Evolutionary conservation across 768 basidiomycete genomes (phyloP).

Genomic region (Myochromella boudieri): DNA sequence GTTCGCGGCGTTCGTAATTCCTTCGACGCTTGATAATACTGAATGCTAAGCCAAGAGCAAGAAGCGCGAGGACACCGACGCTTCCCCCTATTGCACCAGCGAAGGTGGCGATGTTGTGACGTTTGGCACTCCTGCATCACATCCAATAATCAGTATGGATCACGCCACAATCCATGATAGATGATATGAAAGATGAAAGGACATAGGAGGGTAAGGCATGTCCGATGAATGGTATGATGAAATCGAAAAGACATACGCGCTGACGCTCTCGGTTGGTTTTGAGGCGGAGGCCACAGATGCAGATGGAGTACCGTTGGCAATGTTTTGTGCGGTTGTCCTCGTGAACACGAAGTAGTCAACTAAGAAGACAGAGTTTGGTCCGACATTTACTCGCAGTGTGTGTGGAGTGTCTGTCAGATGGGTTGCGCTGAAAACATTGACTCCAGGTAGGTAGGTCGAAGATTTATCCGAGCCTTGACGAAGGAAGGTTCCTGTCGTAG

Average conservation of each 20-base stretch:
- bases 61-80: conserved; percentile 47
- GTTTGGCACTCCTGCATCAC: conserved; percentile 22
- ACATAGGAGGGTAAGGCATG: conserved; percentile 5
- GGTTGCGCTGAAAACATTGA: conserved; percentile 36
- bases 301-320: conserved; percentile 6
- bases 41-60: conserved; percentile 47
- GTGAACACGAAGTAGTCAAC: conserved; percentile 50
- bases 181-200: conserved; percentile 1
- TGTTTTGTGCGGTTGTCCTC: conserved; percentile 6
- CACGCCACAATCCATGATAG: neutral
- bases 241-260: conserved; percentile 35
- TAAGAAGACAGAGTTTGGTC: conserved; percentile 43
- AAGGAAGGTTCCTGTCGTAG: conserved; percentile 25
- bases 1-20: conserved; percentile 38
- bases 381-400: conserved; percentile 41
- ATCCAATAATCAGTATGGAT: neutral
- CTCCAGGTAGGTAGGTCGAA: conserved; percentile 29
- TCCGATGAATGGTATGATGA: conserved; percentile 28
- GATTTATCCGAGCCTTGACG: conserved; percentile 24
- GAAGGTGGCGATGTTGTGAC: conserved; percentile 45
- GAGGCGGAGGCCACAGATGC: conserved; percentile 19
- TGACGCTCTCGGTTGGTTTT: conserved; percentile 20
- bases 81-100: conserved; percentile 53
- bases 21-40: conserved; percentile 50
- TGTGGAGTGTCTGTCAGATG: conserved; percentile 39